These are phyloP conservation scores for Vanrija sp. DNA, from an alignment of 1,284 basidiomycete genomes.

Conservation along the genomic window DNA sequence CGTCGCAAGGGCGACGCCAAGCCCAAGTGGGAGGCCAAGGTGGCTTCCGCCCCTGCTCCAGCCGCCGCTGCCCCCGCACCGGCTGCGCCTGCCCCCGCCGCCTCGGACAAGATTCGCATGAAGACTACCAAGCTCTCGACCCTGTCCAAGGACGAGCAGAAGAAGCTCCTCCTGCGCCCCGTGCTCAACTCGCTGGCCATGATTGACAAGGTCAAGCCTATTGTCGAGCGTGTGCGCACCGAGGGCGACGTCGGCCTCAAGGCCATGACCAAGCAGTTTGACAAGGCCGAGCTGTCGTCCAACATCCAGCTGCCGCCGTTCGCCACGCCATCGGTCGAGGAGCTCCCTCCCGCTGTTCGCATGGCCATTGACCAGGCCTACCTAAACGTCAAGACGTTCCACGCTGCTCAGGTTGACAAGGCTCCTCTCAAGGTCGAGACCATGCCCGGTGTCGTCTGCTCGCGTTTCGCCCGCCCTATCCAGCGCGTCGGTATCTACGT, in stretches of 20 bases:
- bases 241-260: slow-evolving; percentile 84
- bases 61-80: slow-evolving; percentile 24
- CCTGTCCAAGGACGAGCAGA: slow-evolving; percentile 59
- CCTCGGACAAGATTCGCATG: slow-evolving; percentile 62
- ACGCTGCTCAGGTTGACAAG: slow-evolving; percentile 72
- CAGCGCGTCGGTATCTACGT: slow-evolving; percentile 95
- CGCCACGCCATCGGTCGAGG: slow-evolving; percentile 51
- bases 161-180: slow-evolving; percentile 76
- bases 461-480: slow-evolving; percentile 89
- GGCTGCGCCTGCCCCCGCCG: slow-evolving; percentile 39
- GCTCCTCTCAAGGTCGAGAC: slow-evolving; percentile 82
- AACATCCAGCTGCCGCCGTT: slow-evolving; percentile 52
- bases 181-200: slow-evolving; percentile 91
- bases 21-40: slow-evolving; percentile 64
- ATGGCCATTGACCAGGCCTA: slow-evolving; percentile 89
- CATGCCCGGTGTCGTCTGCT: slow-evolving; percentile 95
- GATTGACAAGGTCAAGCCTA: slow-evolving; percentile 91
- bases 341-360: slow-evolving; percentile 62
- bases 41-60: slow-evolving; percentile 30
- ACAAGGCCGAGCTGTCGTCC: slow-evolving; percentile 59
- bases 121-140: slow-evolving; percentile 62
- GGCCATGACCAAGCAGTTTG: slow-evolving; percentile 89
- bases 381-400: slow-evolving; percentile 85
- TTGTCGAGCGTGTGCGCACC: slow-evolving; percentile 79
- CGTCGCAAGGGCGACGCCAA: slow-evolving; percentile 92